phyloP scores from a whole-genome alignment of 2,329 filamentous ascomycete species.

The Aureobasidium sp. region DNA sequence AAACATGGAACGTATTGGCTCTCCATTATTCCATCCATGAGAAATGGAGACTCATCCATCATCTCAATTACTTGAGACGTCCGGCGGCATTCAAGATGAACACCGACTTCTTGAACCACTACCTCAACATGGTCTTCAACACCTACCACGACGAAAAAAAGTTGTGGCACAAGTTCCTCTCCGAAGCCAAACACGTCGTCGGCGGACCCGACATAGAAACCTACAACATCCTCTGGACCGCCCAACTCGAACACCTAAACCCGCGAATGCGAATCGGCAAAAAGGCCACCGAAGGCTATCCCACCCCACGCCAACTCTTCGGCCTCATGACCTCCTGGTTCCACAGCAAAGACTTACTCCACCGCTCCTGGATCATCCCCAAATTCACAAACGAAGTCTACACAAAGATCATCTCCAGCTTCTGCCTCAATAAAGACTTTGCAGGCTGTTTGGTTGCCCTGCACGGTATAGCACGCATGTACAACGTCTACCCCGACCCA shows the following conservation, averaged over 20 bases:
- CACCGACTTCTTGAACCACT: conserved; percentile 71
- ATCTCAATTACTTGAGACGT: conserved; percentile 56
- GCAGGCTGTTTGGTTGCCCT: conserved; percentile 16
- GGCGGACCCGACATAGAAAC: conserved; percentile 16
- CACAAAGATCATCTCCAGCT: conserved; percentile 16
- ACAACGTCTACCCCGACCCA: conserved; percentile 11
- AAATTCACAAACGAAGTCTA: conserved; percentile 14
- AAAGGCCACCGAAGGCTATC: background rate
- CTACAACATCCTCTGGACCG: conserved; percentile 18
- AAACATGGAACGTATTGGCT: conserved; percentile 71
- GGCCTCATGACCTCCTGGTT: conserved; percentile 16
- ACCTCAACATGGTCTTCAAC: conserved; percentile 46
- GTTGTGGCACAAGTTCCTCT: conserved; percentile 13
- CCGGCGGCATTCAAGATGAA: conserved; percentile 60
- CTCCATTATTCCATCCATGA: conserved; percentile 62
- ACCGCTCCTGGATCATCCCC: background rate
- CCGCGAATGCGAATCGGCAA: background rate
- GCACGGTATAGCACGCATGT: conserved; percentile 11
- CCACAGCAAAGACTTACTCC: background rate
- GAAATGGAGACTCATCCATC: conserved; percentile 50
- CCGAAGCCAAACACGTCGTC: conserved; percentile 4
- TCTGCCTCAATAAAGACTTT: conserved; percentile 18
- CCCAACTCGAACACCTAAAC: conserved; percentile 2
- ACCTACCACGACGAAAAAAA: conserved; percentile 6
- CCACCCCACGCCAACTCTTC: conserved; percentile 16